Base-by-base conservation (phyloP, 225 moss, liverwort and hornwort genomes). In the Sphagnum tenellum region DNA sequence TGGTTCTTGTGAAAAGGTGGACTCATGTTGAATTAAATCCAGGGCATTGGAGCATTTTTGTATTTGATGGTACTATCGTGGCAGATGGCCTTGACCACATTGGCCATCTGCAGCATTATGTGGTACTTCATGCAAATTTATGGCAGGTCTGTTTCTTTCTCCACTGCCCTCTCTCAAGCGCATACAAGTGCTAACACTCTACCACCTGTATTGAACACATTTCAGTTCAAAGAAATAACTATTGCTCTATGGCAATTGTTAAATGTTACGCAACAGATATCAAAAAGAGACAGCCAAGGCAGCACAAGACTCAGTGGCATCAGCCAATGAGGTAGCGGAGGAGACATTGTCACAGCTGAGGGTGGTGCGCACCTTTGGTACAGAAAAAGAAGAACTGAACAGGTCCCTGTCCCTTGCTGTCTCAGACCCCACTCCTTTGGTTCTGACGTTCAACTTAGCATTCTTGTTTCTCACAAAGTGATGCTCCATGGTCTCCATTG, bases 271-370 rank as follows among this genome's bases (percentile, higher is more conserved):
- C 70, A 64, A 53, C 69, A 94, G 94, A 56, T 98, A 98, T 73
- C 93, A 98, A 75, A 98, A 82, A 74, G 76, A 82, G 67, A 89
- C 90, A 63, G 67, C 98, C 47, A 86, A 78, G 66, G 52, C 79
- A 70, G 98, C 98, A 62, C 98, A 98, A 78, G 98, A 98, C 64
- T 88, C 89, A 5, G 70, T 93, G 57, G 98, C 98, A 56, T 89
- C 86, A 47, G 93, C 98, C 1, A 98, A 91, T 70, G 98, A 98
- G 84, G 94, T 98, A 69, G 98, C 98, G 59, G 98, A 98, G 67
- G 98, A 98, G 71, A 74, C 93, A 8, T 84, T 98, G 44, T 93
- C 98, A 9, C 87, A 93, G 64, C 79, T 86, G 66, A 86, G 98
- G 76, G 87, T 93, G 64, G 93, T 98, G 73, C 87, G 98, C 57